A percentile compares a stretch with the other conserved stretches of the same genome.
Conservation (phyloP, 148 eudicot genomes). For the Persicaria maculosa region DNA sequence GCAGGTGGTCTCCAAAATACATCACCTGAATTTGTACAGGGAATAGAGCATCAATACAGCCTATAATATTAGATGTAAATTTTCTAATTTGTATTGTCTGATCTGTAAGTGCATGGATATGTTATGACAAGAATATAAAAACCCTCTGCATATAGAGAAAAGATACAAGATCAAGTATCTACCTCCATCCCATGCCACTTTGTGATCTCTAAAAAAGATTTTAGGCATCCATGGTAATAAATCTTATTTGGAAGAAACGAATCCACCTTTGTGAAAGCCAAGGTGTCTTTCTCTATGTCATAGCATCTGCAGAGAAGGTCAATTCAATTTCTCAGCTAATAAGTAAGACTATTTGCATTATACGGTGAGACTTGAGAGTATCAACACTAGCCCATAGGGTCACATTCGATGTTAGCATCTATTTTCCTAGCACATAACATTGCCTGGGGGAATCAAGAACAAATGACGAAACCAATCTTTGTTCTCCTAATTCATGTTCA, state of each 20-base stretch:
- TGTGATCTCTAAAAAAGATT: conserved; percentile 80
- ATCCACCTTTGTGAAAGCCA: conserved; percentile 91
- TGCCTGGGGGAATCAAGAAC: neutral
- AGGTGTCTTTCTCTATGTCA: conserved; percentile 71
- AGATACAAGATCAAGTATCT: conserved; percentile 7
- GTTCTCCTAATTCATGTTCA: neutral
- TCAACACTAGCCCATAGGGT: neutral
- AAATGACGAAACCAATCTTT: neutral
- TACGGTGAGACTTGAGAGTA: neutral
- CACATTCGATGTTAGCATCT: neutral
- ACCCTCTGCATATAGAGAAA: neutral
- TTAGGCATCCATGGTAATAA: conserved; percentile 96
- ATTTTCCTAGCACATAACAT: neutral
- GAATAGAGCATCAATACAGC: neutral
- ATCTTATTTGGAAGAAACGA: conserved; percentile 65
- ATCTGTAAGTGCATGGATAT: neutral
- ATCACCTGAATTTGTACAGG: conserved; percentile 51
- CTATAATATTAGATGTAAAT: neutral
- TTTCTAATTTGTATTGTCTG: neutral
- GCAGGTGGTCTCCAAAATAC: conserved; percentile 97
- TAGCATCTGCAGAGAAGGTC: conserved; percentile 51
- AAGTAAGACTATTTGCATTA: neutral
- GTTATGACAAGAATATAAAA: neutral
- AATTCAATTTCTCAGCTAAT: neutral
- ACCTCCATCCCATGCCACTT: conserved; percentile 99